These are phyloP conservation scores for Sporothrix inflata DNA, from an alignment of 2,329 filamentous ascomycete species.

Conservation along the genomic window DNA sequence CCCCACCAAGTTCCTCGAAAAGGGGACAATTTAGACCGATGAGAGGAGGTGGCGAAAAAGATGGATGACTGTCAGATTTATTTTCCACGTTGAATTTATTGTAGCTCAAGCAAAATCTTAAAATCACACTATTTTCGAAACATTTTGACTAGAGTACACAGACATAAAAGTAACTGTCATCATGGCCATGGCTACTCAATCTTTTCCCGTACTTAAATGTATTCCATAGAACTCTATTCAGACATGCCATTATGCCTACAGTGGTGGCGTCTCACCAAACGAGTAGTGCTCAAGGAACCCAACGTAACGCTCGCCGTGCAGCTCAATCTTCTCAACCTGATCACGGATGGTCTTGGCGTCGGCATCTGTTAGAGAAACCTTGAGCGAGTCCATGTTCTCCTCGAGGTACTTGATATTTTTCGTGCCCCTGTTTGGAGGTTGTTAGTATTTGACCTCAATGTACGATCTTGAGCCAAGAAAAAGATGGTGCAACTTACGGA, in stretches of 20 bases:
- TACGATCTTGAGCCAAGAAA: too few relatives aligned
- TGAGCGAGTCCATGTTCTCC: slow-evolving; percentile 3
- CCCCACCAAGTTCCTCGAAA: not conserved
- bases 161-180: too few relatives aligned
- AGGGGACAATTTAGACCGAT: not conserved
- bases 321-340: slow-evolving; percentile 6
- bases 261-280: not conserved
- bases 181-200: too few relatives aligned
- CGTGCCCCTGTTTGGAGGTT: not conserved
- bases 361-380: not conserved
- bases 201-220: too few relatives aligned
- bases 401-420: slow-evolving; percentile 9
- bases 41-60: too few relatives aligned
- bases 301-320: not conserved
- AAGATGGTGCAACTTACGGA: not conserved
- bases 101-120: too few relatives aligned
- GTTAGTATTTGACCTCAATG: too few relatives aligned
- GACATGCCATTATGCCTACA: not conserved
- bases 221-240: not conserved
- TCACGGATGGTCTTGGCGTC: slow-evolving; percentile 2
- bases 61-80: too few relatives aligned
- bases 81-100: too few relatives aligned
- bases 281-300: not conserved
- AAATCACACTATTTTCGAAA: too few relatives aligned
- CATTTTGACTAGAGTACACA: too few relatives aligned